Percentiles rank a stretch among this genome's conserved stretches.
Evolutionary conservation across 2,329 filamentous ascomycete species (phyloP).

Genomic region (Bipolaris zeicola): DNA sequence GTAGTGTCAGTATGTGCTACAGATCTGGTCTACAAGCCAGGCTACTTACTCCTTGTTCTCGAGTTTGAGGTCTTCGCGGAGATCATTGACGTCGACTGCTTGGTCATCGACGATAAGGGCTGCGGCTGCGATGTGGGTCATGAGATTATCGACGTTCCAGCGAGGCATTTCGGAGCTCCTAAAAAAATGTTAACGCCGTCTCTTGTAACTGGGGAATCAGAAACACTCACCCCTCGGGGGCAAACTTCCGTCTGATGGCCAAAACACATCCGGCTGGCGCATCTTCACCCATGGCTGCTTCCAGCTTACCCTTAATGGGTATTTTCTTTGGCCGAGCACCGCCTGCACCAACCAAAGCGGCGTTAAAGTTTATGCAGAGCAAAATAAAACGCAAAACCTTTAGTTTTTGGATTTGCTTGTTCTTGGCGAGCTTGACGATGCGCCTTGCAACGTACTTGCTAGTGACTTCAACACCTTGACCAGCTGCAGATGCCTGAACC

Average conservation of each 20-base stretch:
- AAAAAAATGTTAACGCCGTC: conserved; percentile 13
- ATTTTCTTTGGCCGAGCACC: conserved; percentile 54
- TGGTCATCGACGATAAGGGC: conserved; percentile 75
- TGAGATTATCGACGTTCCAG: conserved; percentile 72
- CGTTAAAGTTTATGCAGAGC: conserved; percentile 56
- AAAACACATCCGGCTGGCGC: conserved; percentile 31
- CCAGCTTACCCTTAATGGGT: conserved; percentile 67
- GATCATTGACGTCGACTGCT: conserved; percentile 70
- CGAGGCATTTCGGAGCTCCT: conserved; percentile 64
- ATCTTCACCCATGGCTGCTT: conserved; percentile 63
- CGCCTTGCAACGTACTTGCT: conserved; percentile 71
- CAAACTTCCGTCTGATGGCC: conserved; percentile 67
- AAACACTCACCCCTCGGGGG: conserved; percentile 33
- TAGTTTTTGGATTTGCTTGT: conserved; percentile 55
- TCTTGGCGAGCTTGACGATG: conserved; percentile 62
- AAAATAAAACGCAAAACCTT: conserved; percentile 57
- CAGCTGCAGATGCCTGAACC: conserved; percentile 68
- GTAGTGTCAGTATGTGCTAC: conserved; percentile 12
- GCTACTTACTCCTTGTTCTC: conserved; percentile 66
- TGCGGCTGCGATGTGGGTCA: conserved; percentile 74
- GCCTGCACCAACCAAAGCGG: conserved; percentile 43
- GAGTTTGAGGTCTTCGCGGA: conserved; percentile 73
- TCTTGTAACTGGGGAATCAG: not conserved
- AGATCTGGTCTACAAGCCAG: too few species aligned
- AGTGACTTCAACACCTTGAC: conserved; percentile 61